Evolutionary conservation across 2,329 filamentous ascomycete genomes (phyloP).

Genomic region (Penicillium glabrum): DNA sequence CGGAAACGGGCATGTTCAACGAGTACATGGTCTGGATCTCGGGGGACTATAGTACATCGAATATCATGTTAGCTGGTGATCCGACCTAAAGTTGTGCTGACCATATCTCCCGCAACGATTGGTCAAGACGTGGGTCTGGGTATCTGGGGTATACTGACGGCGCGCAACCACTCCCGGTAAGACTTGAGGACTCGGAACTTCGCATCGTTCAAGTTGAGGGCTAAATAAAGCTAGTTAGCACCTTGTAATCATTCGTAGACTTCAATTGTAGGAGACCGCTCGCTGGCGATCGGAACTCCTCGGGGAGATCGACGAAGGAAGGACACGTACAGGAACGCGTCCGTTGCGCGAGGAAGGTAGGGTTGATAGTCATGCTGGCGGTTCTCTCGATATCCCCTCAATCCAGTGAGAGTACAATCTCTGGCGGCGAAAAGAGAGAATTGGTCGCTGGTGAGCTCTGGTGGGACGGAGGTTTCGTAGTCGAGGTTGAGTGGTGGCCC

Average conservation of each 20-base stretch:
- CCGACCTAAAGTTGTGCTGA: not conserved
- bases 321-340: conserved; percentile 70
- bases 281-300: conserved; percentile 19
- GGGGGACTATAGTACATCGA: conserved; percentile 65
- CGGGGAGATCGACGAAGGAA: conserved; percentile 10
- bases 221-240: conserved; percentile 51
- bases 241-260: not conserved
- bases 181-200: conserved; percentile 80
- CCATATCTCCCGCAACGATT: not conserved
- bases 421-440: conserved; percentile 16
- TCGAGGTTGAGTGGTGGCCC: conserved; percentile 24
- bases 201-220: conserved; percentile 85
- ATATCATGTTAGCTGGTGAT: not conserved
- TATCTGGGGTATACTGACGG: conserved; percentile 63
- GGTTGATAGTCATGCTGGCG: conserved; percentile 77
- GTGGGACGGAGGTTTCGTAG: conserved; percentile 24
- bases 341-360: conserved; percentile 83
- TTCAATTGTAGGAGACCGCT: conserved; percentile 13
- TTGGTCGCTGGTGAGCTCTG: conserved; percentile 27
- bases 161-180: conserved; percentile 94
- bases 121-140: conserved; percentile 4
- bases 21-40: conserved; percentile 98
- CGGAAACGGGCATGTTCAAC: conserved; percentile 81
- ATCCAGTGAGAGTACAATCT: conserved; percentile 19
- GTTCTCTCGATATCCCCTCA: conserved; percentile 15